Evolutionary conservation across 176 grass and related monocot genomes (phyloP).

Genomic region (Phoenix dactylifera): DNA sequence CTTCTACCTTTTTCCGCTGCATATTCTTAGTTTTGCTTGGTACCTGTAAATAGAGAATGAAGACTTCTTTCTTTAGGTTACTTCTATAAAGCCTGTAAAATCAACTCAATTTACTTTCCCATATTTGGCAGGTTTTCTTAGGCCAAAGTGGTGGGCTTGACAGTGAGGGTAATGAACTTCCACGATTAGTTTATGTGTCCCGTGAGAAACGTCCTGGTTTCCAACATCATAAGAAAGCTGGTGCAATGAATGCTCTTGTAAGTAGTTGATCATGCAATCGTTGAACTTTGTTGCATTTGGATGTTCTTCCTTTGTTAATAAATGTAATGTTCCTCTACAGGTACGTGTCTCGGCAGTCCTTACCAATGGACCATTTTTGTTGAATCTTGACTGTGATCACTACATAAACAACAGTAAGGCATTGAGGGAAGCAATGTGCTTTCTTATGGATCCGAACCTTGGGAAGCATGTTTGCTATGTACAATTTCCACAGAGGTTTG

Average conservation of each 20-base stretch:
- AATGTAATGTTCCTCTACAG: conserved; percentile 30
- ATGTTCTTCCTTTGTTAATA: conserved; percentile 21
- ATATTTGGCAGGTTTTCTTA: conserved; percentile 72
- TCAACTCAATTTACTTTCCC: conserved; percentile 13
- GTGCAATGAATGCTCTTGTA: conserved; percentile 99
- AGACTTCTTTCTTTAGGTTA: no score
- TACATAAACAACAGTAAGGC: conserved; percentile 99
- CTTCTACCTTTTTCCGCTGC: no score
- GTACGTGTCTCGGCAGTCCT: conserved; percentile 98
- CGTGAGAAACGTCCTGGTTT: conserved; percentile 99
- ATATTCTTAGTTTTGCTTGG: no score
- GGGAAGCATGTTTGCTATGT: conserved; percentile 87
- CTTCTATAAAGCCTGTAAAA: no score
- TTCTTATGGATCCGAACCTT: conserved; percentile 98
- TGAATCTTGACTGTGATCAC: conserved; percentile 99
- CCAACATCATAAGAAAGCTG: conserved; percentile 97
- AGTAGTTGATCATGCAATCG: conserved; percentile 28
- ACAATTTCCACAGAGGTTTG: conserved; percentile 93
- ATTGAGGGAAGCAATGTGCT: conserved; percentile 92
- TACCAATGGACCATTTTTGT: conserved; percentile 90
- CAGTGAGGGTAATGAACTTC: conserved; percentile 77
- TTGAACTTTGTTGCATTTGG: conserved; percentile 13
- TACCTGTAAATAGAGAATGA: no score
- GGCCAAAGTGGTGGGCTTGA: conserved; percentile 97
- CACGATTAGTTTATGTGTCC: conserved; percentile 96